Evolutionary conservation across 768 basidiomycete species (phyloP), one percentile per base, ranked within the genome.

Genomic region (Serendipita indica): DNA sequence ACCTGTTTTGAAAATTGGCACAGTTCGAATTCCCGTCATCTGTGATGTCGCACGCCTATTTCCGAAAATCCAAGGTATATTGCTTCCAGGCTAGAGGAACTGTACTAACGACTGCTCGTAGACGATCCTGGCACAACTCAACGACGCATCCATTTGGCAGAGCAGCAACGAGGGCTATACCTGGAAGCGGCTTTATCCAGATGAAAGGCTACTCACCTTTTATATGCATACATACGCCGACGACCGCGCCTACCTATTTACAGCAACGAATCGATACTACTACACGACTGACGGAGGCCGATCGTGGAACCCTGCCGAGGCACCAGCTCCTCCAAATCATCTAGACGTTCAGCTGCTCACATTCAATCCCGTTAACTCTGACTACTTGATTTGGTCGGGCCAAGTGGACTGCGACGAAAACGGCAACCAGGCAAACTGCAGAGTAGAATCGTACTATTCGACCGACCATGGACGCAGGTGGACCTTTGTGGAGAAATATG

Each of bases 161-260:
- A 96, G 91, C 0, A 81, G 80, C 65, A 97, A 92, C 67, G 93
- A 99, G 70, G 96, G 94, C 1, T 91, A 89, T 70, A 82, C 82
- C 0, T 99, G 94, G 93, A 75, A 76, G 39, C 82, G 81, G 60
- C 75, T 83, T 13, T 72, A 68, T 66, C 75, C 79, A 0, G 74
- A 72, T 1, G 74, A 83, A 60, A 78, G 75, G 14, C 86, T 97
- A 73, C 71, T 96, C 33, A 82, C 78, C 0, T 86, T 97, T 70
- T 86, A 86, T 65, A 87, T 93, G 73, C 94, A 99, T 73, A 72
- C 77, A 32, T 86, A 85, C 72, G 70, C 79, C 18, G 63, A 75
- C 49, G 89, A 89, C 61, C 86, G 93, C 10, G 94, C 92, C 2
- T 98, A 88, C 71, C 81, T 98, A 62, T 79, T 98, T 72, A 94